These are phyloP conservation scores for Plasmodium fragile DNA, from an alignment of 169 alveolate genomes.

Conservation along the genomic window DNA sequence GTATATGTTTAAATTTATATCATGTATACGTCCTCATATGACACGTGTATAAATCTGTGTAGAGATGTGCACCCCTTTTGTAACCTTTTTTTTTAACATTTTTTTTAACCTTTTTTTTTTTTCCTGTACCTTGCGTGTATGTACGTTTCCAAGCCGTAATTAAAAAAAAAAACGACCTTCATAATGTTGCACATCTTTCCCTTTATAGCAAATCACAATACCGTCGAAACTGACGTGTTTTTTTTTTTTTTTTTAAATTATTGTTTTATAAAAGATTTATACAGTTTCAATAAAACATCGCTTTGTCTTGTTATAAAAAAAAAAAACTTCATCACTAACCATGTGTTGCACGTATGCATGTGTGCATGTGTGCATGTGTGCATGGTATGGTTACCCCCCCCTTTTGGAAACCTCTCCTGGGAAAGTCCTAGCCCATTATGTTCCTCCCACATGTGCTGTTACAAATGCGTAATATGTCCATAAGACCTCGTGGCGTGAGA, in stretches of 20 bases:
- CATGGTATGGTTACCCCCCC: background rate
- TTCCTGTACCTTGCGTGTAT: background rate
- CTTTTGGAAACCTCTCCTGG: background rate
- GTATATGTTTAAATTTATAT: background rate
- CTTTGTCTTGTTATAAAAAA: constrained; percentile 1
- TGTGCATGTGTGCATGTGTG: too few species aligned
- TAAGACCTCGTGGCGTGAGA: background rate
- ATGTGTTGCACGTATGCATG: background rate
- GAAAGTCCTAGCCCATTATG: background rate
- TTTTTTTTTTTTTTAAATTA: constrained; percentile 2
- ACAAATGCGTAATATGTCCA: background rate
- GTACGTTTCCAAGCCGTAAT: background rate
- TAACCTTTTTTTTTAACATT: background rate
- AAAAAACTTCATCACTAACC: background rate
- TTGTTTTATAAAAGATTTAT: background rate
- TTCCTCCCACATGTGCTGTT: background rate
- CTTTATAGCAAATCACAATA: background rate
- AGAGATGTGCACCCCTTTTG: background rate
- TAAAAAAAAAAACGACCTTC: background rate
- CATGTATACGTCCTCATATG: background rate
- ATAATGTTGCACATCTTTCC: background rate
- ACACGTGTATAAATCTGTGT: background rate
- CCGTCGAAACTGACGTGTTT: constrained; percentile 45
- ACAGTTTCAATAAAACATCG: background rate
- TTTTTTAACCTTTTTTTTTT: background rate